Percentiles rank a stretch among this genome's conserved stretches.
Conservation (phyloP, 208 protist genomes). For the Trichomonas tenax region DNA sequence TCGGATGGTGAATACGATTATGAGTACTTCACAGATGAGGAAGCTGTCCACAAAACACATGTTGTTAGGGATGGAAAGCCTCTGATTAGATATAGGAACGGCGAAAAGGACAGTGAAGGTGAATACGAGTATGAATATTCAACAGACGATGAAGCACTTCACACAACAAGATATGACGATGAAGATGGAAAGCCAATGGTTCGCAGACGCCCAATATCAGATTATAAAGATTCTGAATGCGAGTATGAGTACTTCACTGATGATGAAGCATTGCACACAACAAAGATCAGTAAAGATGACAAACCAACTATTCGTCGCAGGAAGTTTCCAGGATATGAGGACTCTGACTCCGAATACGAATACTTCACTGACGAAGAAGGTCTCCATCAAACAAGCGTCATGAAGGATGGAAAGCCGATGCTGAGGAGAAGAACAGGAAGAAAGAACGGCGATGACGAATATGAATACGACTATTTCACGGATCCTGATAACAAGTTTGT, state of each 20-base stretch:
- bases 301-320: not conserved
- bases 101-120: not conserved
- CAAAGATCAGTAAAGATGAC: not conserved
- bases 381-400: not conserved
- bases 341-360: not conserved
- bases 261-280: too few species aligned
- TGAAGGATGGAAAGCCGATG: not conserved
- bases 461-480: not conserved
- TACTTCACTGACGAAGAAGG: not conserved
- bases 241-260: too few species aligned
- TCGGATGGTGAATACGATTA: not conserved
- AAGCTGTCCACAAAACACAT: not conserved
- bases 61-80: not conserved
- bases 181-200: too few species aligned
- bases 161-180: too few species aligned
- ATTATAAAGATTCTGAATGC: too few species aligned
- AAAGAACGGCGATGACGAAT: not conserved
- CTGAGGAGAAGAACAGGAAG: not conserved
- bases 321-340: too few species aligned
- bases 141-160: not conserved
- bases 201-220: too few species aligned
- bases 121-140: not conserved
- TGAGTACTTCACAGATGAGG: not conserved
- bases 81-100: not conserved
- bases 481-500: not conserved